A percentile compares a stretch with the other conserved stretches of the same genome.
phyloP scores from a whole-genome alignment of 176 grass and related monocot genomes.

The Carex parvula region DNA sequence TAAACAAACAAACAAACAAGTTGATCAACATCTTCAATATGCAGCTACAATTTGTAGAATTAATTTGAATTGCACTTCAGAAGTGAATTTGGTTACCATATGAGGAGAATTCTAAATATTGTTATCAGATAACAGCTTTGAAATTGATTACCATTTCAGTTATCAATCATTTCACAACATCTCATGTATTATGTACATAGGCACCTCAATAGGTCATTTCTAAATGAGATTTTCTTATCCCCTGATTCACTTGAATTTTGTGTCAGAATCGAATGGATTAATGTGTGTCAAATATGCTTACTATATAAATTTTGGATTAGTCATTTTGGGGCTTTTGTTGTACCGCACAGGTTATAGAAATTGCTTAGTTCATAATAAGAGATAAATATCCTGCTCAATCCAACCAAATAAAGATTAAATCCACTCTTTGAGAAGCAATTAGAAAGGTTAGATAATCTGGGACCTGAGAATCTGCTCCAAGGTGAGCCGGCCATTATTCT shows the following conservation, averaged over 20 bases:
- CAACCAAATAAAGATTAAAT: background rate
- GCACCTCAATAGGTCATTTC: background rate
- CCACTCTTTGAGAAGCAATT: background rate
- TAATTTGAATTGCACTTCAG: background rate
- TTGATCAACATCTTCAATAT: background rate
- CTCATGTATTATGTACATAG: background rate
- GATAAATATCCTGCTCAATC: background rate
- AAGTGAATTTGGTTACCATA: background rate
- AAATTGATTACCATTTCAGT: background rate
- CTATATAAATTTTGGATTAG: constrained; percentile 3
- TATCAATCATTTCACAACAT: background rate
- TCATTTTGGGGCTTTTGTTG: background rate
- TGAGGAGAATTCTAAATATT: background rate
- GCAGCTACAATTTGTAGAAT: background rate
- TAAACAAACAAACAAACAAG: background rate
- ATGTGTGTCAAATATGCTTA: background rate
- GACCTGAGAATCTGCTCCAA: constrained; percentile 99
- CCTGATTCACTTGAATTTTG: background rate
- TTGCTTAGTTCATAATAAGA: constrained; percentile 4
- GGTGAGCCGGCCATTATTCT: constrained; percentile 89
- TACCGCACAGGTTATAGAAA: background rate
- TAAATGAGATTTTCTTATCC: background rate
- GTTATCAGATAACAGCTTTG: background rate
- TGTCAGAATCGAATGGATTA: background rate
- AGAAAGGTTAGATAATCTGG: constrained; percentile 22